Percentiles rank a stretch among this genome's conserved stretches.
These are phyloP conservation scores for Leptosphaerulina australis DNA, from an alignment of 2,329 filamentous ascomycete genomes.

Conservation along the genomic window DNA sequence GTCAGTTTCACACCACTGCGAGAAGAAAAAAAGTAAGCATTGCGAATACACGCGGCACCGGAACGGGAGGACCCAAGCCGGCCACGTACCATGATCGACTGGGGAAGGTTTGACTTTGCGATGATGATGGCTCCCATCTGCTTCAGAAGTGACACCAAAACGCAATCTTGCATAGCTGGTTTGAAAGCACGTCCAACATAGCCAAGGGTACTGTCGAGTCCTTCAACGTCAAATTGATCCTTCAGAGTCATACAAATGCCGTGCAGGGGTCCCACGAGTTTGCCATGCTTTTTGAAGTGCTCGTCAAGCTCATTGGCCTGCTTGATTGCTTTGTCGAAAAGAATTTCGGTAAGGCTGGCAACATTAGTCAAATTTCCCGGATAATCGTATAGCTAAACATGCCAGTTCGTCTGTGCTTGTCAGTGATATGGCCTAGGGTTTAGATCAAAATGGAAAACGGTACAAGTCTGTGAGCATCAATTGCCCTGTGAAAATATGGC, in stretches of 20 bases:
- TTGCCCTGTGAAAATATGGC: constrained; percentile 37
- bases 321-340: constrained; percentile 53
- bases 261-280: constrained; percentile 55
- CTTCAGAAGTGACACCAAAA: constrained; percentile 64
- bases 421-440: constrained; percentile 13
- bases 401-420: constrained; percentile 52
- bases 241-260: constrained; percentile 57
- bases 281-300: constrained; percentile 44
- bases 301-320: constrained; percentile 51
- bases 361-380: constrained; percentile 57
- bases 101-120: constrained; percentile 61
- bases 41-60: constrained; percentile 39
- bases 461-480: constrained; percentile 42
- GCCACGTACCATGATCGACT: constrained; percentile 59
- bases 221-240: constrained; percentile 57
- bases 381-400: constrained; percentile 51
- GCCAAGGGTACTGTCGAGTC: constrained; percentile 60
- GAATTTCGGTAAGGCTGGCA: constrained; percentile 54
- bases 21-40: constrained; percentile 48
- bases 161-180: constrained; percentile 58
- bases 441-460: constrained; percentile 8
- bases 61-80: constrained; percentile 2
- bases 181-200: constrained; percentile 67
- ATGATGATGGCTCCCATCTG: constrained; percentile 57
- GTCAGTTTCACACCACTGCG: constrained; percentile 64